Conservation (phyloP, 495 filamentous ascomycete species). For the Aspergillus diversus region DNA sequence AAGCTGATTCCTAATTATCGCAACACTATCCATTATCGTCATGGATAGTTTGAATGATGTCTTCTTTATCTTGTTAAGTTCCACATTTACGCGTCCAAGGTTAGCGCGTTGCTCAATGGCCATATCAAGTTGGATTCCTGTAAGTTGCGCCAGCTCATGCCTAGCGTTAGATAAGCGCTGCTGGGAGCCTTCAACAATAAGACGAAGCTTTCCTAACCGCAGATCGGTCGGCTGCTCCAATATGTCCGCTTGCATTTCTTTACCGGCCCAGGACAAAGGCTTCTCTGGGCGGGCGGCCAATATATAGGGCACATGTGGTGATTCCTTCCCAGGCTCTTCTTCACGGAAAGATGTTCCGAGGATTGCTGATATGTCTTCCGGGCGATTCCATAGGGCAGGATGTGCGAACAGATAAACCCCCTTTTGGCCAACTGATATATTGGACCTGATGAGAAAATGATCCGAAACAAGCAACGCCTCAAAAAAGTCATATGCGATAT, state of each 20-base stretch:
- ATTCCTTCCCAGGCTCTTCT: constrained; percentile 69
- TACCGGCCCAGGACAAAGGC: constrained; percentile 80
- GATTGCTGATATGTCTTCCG: constrained; percentile 79
- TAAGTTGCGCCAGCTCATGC: constrained; percentile 70
- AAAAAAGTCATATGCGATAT: constrained; percentile 72
- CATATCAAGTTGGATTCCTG: constrained; percentile 81
- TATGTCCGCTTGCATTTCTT: constrained; percentile 68
- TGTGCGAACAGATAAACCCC: constrained; percentile 86
- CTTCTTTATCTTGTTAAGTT: constrained; percentile 93
- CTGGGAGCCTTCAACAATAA: constrained; percentile 88
- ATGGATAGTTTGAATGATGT: constrained; percentile 97
- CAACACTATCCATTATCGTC: constrained; percentile 98
- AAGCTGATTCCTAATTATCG: constrained; percentile 79
- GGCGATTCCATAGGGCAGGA: constrained; percentile 71
- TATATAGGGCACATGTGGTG: constrained; percentile 72
- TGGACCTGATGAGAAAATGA: constrained; percentile 72
- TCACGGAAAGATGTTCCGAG: constrained; percentile 87
- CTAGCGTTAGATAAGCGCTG: constrained; percentile 78
- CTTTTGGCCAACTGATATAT: constrained; percentile 65
- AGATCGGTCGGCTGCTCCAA: constrained; percentile 82
- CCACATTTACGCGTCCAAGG: constrained; percentile 84
- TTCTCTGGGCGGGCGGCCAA: constrained; percentile 83
- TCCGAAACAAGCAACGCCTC: constrained; percentile 81
- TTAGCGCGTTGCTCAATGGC: constrained; percentile 92
- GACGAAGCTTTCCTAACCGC: constrained; percentile 81